Evolutionary conservation across 2,329 filamentous ascomycete genomes (phyloP).

Genomic region (Fonsecaea multimorphosa): DNA sequence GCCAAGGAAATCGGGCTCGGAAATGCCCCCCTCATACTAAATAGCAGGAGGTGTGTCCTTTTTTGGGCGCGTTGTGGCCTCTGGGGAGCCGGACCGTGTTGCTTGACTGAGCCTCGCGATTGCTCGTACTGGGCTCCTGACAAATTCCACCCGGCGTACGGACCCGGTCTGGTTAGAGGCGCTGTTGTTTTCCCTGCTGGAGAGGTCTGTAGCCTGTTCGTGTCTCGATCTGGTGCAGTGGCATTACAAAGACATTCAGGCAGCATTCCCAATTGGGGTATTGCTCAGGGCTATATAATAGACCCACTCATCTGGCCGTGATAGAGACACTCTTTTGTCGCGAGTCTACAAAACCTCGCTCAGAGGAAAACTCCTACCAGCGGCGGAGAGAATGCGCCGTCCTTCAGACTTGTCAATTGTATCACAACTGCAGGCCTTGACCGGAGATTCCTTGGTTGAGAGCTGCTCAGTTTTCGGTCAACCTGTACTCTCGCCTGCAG

Average conservation of each 20-base stretch:
- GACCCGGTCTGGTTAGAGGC: conserved; percentile 5
- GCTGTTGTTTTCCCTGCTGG: neutral
- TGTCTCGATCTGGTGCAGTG: conserved; percentile 5
- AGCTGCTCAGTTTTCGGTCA: neutral
- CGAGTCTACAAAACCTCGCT: neutral
- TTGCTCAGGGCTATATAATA: conserved; percentile 14
- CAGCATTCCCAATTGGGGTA: neutral
- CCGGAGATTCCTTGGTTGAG: neutral
- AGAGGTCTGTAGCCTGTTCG: neutral
- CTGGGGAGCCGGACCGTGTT: neutral
- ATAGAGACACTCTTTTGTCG: neutral
- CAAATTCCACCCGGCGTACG: neutral
- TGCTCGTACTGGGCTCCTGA: neutral
- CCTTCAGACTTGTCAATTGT: neutral
- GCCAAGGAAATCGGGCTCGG: neutral
- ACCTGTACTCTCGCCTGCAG: neutral
- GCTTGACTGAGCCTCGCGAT: neutral
- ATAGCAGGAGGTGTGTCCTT: neutral
- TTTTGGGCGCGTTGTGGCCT: neutral
- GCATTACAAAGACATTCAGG: conserved; percentile 8
- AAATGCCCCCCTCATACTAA: neutral
- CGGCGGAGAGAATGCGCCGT: neutral
- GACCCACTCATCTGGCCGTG: conserved; percentile 2
- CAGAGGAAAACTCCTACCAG: neutral
- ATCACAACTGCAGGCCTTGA: neutral